Percentiles rank a stretch among this genome's conserved stretches.
Conservation (phyloP, 2,329 filamentous ascomycete genomes). For the Colletotrichum godetiae region DNA sequence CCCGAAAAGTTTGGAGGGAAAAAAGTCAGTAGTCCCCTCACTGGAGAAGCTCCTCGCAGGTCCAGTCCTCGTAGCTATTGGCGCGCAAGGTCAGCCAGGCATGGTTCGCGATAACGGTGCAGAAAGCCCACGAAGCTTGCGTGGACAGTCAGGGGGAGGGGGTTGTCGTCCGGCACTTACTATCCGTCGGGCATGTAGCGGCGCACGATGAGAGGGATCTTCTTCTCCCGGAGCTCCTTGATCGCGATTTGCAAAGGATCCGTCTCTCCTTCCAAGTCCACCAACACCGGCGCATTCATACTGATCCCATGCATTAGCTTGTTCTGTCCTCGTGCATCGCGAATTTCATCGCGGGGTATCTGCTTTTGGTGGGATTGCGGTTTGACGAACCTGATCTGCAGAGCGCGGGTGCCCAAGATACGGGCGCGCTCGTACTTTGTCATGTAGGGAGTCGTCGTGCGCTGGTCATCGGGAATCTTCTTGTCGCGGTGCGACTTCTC, state of each 20-base stretch:
- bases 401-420: conserved; percentile 89
- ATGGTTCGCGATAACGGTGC: background rate
- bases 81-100: conserved; percentile 36
- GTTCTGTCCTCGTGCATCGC: background rate
- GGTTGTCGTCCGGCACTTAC: conserved; percentile 65
- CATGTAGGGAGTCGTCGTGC: conserved; percentile 97
- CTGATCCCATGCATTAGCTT: conserved; percentile 57
- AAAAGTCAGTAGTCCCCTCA: conserved; percentile 41
- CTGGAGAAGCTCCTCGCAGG: conserved; percentile 91
- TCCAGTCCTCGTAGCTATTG: conserved; percentile 96
- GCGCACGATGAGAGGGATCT: conserved; percentile 95
- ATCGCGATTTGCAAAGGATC: conserved; percentile 97
- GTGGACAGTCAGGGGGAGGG: background rate
- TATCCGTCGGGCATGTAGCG: conserved; percentile 97
- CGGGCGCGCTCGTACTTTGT: conserved; percentile 98
- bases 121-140: background rate
- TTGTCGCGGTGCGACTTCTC: conserved; percentile 77
- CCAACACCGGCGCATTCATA: conserved; percentile 97
- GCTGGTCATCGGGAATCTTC: conserved; percentile 89
- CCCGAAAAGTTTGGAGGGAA: background rate
- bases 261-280: conserved; percentile 97
- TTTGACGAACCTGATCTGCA: conserved; percentile 89
- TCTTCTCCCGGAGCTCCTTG: conserved; percentile 98
- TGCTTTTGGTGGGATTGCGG: background rate
- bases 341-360: background rate